Evolutionary conservation across 2,329 filamentous ascomycete species (phyloP), one percentile per base, ranked within the genome.

Genomic region (Xylariaceae sp.): DNA sequence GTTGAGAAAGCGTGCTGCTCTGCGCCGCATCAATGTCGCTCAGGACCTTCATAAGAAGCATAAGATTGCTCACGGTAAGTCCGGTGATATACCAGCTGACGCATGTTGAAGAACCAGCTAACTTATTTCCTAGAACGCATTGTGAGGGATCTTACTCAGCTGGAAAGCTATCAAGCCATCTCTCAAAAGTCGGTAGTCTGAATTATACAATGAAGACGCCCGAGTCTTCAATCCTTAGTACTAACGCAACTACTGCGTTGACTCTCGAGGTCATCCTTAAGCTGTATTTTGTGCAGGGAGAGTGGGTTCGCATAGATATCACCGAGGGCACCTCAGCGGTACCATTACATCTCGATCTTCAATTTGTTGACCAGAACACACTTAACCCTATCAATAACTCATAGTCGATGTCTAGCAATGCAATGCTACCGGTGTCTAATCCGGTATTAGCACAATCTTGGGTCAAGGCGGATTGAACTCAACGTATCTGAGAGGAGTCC

Each of bases 371-470:
- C 52, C 56, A 62, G 27, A 60, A 59, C 40, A 67, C 54, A 47
- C 69, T 65, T 54, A 48, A 53, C 34, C 54, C 65, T 3, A 55
- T 69, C 16, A 54, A 60, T 2, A 53, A 38, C 60, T 62, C 40
- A 50, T 69, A 27, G 67, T 70, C 46, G 57, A 64, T 25, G 44
- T 48, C 27, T 71, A 67, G 67, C 58, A 65, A 40, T 60, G 59
- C 53, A 70, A 70, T 47, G 45, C 67, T 5, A 69, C 67, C 7
- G 66, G 67, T 17, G 59, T 66, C 14, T 71, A 71, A 56, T 65
- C 61, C 5, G 66, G 67, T 22, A 54, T 67, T 19, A 37, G 49
- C 11, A 20, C 45, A n/a, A n/a, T n/a, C 8, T 52, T 44, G 11
- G 54, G 56, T 27, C 53, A 61, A 34, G 52, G 55, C 34, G 64